These are phyloP conservation scores for Tetramitus jugosus DNA, from an alignment of 208 protist genomes.

Conservation along the genomic window DNA sequence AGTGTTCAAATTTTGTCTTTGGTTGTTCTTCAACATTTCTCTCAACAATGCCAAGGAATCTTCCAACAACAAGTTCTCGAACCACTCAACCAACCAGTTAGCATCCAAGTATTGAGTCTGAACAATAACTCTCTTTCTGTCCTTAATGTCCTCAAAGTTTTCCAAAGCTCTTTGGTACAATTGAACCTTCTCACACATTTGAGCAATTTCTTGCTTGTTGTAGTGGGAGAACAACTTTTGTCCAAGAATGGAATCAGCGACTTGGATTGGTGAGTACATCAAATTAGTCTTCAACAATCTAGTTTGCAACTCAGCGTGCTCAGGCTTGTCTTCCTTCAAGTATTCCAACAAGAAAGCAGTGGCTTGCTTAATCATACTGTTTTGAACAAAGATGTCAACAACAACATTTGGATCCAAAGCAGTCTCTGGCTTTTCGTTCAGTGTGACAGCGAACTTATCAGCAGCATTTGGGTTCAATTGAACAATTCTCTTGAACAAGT, in stretches of 20 bases:
- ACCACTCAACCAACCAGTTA: conserved; percentile 90
- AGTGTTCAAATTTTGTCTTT: conserved; percentile 90
- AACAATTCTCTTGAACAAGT: conserved; percentile 81
- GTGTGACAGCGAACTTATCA: background rate
- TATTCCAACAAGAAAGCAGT: conserved; percentile 95
- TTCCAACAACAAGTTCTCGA: conserved; percentile 86
- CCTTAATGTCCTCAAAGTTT: conserved; percentile 93
- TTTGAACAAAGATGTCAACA: conserved; percentile 88
- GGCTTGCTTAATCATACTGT: conserved; percentile 87
- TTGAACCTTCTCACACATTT: conserved; percentile 94
- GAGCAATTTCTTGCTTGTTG: conserved; percentile 85
- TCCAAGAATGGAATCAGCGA: conserved; percentile 95
- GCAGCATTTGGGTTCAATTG: conserved; percentile 63
- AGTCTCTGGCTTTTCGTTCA: conserved; percentile 14
- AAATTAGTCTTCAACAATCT: conserved; percentile 99
- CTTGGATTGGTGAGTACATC: conserved; percentile 85
- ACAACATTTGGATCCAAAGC: conserved; percentile 69
- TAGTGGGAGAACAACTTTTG: conserved; percentile 93
- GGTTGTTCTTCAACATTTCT: conserved; percentile 86
- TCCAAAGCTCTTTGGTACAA: conserved; percentile 94
- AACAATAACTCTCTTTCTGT: conserved; percentile 95
- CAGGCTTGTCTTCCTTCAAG: conserved; percentile 62
- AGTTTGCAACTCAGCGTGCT: conserved; percentile 89
- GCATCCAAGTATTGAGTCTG: conserved; percentile 81
- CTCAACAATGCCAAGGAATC: conserved; percentile 90